A percentile compares a stretch with the other conserved stretches of the same genome.
Conservation (phyloP, 2,329 filamentous ascomycete species). For the Thelonectria discophora region DNA sequence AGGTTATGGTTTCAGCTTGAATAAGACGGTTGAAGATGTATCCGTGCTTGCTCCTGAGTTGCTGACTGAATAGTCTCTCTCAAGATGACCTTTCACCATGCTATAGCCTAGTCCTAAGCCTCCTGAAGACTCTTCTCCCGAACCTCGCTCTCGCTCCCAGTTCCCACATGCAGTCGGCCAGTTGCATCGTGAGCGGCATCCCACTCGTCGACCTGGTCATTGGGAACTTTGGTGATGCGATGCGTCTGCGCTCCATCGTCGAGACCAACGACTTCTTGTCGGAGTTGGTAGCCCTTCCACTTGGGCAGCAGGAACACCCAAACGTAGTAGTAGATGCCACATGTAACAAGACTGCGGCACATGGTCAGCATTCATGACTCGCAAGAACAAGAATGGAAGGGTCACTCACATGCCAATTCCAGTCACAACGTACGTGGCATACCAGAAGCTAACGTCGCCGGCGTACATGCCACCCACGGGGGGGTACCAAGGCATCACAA, state of each 20-base stretch:
- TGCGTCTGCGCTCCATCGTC: slow-evolving; percentile 13
- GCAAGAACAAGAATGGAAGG: neutral
- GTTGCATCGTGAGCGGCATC: slow-evolving; percentile 16
- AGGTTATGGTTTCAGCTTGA: too few relatives aligned
- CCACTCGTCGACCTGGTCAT: slow-evolving; percentile 5
- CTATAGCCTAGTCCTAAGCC: neutral
- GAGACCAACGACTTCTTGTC: slow-evolving; percentile 12
- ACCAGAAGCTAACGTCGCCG: slow-evolving; percentile 75
- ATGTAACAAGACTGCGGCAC: slow-evolving; percentile 7
- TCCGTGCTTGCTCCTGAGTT: too few relatives aligned
- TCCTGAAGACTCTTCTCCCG: neutral
- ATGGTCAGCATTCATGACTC: neutral
- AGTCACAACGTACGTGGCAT: slow-evolving; percentile 49
- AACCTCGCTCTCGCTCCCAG: neutral
- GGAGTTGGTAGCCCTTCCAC: slow-evolving; percentile 13
- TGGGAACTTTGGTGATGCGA: slow-evolving; percentile 10
- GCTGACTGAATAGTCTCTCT: too few relatives aligned
- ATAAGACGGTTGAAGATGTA: too few relatives aligned
- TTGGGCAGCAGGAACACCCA: slow-evolving; percentile 15
- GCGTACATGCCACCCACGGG: slow-evolving; percentile 63
- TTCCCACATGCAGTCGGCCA: slow-evolving; percentile 2
- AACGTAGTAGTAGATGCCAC: slow-evolving; percentile 16
- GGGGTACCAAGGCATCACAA: slow-evolving; percentile 75
- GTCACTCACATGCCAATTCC: slow-evolving; percentile 15
- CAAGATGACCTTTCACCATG: too few relatives aligned